Base-by-base conservation (phyloP, 2,329 filamentous ascomycete genomes). In the Botrytis cinerea region DNA sequence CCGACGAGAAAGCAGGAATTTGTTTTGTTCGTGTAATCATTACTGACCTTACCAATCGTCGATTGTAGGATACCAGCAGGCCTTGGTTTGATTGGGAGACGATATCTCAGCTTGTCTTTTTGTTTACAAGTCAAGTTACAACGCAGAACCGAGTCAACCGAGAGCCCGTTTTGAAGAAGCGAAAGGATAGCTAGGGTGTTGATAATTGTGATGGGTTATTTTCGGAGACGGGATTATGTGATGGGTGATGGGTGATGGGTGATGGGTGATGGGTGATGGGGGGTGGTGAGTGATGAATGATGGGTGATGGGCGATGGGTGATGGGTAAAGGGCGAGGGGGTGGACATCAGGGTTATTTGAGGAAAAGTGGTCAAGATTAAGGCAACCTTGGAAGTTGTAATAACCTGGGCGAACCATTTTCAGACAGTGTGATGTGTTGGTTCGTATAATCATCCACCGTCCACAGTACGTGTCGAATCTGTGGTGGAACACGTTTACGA, bases 351-450 rank as follows among this genome's bases (percentile, higher is more conserved):
- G 62, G 48, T 48, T 72, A 73, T 73, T 62, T 73, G 64, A 73
- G 45, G 22, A 40, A 43, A 43, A 51, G 32, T 22, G 59, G 51
- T 61, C 40, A 20, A 22, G 67, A 61, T 60, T 45, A 48, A 74
- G 68, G 73, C 69, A 73, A 51, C 38, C 66, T 67, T 54, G 32
- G 46, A 38, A 43, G 64, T 67, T 40, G 59, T 43, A 59, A 32
- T 32, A 22, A 63, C 5, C 70, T 69, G 74, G 70, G 73, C 74
- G 71, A 75, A 75, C 70, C 73, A 71, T 66, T 43, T 38, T 43
- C 51, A 67, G 64, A 51, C 48, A 68, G 25, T 18, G 46, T 63
- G 54, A 73, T 73, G 64, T 70, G 71, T 45, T 73, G 54, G 71
- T 70, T 69, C 64, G 64, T 73, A 72, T 67, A 54, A 71, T 45